A percentile compares a stretch with the other conserved stretches of the same genome.
Conservation (phyloP, 2,329 filamentous ascomycete species). For the Colletotrichum australisinense region DNA sequence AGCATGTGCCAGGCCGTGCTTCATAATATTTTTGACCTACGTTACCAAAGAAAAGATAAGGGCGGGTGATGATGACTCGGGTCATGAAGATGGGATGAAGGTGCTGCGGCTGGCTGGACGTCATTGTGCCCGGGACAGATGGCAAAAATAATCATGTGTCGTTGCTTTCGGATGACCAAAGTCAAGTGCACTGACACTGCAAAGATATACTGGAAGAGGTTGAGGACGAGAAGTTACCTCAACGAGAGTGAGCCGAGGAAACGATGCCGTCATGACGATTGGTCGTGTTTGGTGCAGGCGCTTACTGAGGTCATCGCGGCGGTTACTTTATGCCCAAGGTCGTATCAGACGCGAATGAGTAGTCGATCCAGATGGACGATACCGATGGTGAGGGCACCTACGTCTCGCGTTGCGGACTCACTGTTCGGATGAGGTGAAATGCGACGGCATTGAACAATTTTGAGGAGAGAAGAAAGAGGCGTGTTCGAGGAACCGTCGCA, state of each 20-base stretch:
- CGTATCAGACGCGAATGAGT: neutral
- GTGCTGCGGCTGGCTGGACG: neutral
- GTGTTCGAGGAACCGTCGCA: neutral
- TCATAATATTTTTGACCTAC: neutral
- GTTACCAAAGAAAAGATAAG: neutral
- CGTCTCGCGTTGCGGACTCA: neutral
- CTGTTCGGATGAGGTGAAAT: neutral
- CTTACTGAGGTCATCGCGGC: slow-evolving; percentile 10
- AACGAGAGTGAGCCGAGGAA: neutral
- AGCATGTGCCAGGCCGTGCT: slow-evolving; percentile 15
- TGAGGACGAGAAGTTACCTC: neutral
- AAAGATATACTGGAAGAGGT: neutral
- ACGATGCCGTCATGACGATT: neutral
- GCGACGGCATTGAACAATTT: neutral
- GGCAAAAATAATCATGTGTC: neutral
- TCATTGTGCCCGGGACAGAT: neutral
- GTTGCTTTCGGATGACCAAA: neutral
- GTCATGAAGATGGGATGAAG: neutral
- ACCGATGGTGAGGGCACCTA: neutral
- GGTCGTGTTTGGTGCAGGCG: neutral
- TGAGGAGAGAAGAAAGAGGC: neutral
- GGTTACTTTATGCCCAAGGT: neutral
- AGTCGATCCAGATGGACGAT: neutral
- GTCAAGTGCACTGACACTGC: neutral
- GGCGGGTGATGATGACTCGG: neutral